Percentiles rank a stretch among this genome's conserved stretches.
Evolutionary conservation across 2,329 filamentous ascomycete genomes (phyloP).

Genomic region (Epichloe uncinata): DNA sequence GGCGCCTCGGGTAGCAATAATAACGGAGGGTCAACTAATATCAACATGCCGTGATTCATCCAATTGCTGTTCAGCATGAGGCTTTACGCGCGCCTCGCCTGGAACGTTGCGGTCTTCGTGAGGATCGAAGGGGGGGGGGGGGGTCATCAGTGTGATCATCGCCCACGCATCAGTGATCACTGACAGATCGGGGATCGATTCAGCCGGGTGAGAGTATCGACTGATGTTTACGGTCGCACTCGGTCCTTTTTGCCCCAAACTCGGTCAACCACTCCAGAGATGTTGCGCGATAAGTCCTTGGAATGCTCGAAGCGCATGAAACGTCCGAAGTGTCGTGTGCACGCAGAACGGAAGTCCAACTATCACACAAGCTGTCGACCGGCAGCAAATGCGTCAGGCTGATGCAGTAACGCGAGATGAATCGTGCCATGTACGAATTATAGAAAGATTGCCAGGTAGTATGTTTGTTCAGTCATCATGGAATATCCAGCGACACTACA

Average conservation of each 20-base stretch:
- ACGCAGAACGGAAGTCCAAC: neutral
- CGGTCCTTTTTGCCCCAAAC: neutral
- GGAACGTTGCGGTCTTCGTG: neutral
- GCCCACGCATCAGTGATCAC: too few relatives aligned
- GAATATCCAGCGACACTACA: too few relatives aligned
- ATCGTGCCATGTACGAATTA: too few relatives aligned
- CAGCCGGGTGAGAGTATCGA: neutral
- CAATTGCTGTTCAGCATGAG: neutral
- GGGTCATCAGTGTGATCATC: too few relatives aligned
- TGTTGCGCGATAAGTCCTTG: neutral
- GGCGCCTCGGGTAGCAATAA: too few relatives aligned
- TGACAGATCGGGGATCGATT: neutral
- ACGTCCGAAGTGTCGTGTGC: neutral
- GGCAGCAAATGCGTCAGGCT: too few relatives aligned
- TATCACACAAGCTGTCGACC: too few relatives aligned
- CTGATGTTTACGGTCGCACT: neutral
- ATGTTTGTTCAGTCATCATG: too few relatives aligned
- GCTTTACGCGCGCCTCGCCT: neutral
- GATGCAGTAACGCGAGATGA: too few relatives aligned
- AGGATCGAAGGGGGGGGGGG: neutral
- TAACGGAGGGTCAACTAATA: too few relatives aligned
- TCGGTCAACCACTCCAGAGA: neutral
- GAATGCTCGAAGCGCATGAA: neutral
- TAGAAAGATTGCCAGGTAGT: too few relatives aligned
- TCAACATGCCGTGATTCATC: neutral